A percentile compares a stretch with the other conserved stretches of the same genome.
These are phyloP conservation scores for Hyphodiscus sp. DNA, from an alignment of 2,329 filamentous ascomycete species.

Conservation along the genomic window DNA sequence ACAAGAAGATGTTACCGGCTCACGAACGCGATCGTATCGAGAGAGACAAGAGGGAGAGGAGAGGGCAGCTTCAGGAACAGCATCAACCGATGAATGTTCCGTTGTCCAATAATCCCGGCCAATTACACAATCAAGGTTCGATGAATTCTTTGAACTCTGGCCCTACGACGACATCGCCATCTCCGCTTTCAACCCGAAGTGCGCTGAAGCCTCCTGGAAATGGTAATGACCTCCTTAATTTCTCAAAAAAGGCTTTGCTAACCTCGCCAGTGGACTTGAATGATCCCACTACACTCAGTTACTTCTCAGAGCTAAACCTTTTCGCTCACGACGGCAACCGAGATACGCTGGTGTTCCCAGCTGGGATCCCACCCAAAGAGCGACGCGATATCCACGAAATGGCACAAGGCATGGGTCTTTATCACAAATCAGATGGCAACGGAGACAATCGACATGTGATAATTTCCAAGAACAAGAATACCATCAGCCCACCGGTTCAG, in stretches of 20 bases:
- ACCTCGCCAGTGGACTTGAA: conserved; percentile 65
- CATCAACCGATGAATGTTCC: conserved; percentile 60
- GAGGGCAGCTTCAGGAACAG: conserved; percentile 94
- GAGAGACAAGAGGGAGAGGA: conserved; percentile 90
- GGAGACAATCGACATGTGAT: conserved; percentile 86
- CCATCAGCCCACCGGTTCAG: conserved; percentile 28
- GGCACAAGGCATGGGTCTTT: conserved; percentile 89
- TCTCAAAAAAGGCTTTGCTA: conserved; percentile 9
- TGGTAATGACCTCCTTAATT: neutral
- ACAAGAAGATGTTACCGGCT: conserved; percentile 98
- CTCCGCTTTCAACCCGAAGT: conserved; percentile 22
- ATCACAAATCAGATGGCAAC: conserved; percentile 83
- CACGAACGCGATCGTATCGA: conserved; percentile 94
- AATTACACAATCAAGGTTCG: conserved; percentile 75
- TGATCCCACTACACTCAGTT: conserved; percentile 77
- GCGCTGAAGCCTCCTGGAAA: neutral
- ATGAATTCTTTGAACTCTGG: conserved; percentile 66
- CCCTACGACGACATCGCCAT: conserved; percentile 34
- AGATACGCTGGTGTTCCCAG: conserved; percentile 78
- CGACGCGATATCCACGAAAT: conserved; percentile 89
- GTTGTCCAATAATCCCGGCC: conserved; percentile 4
- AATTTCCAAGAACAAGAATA: conserved; percentile 62
- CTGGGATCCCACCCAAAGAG: conserved; percentile 73
- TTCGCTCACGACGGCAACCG: conserved; percentile 76
- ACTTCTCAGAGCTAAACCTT: conserved; percentile 82